Evolutionary conservation across 148 eudicot species (phyloP), one percentile per base, ranked within the genome.

Genomic region (Oxyria digyna): DNA sequence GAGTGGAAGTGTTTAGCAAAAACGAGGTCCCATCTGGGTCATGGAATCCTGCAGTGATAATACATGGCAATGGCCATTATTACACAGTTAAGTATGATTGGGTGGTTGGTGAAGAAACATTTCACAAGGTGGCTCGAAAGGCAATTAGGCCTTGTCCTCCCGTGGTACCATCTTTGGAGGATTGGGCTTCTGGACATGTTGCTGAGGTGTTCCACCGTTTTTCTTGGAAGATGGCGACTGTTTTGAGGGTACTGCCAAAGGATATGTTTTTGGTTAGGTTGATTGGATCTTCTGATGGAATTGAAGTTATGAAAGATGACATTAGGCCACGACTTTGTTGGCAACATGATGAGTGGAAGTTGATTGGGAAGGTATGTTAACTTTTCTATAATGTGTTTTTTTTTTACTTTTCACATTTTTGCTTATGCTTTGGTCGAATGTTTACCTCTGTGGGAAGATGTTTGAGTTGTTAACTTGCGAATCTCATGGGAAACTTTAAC

Each of bases 81-180:
- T 90, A 82, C 55, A 78, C 84, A 21, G 84, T 90, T 32, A 75
- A 54, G 71, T 90, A 78, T 75, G 80, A 84, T 57, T 71, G 79
- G 24, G 57, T 3, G 57, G 9, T 18, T 50, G 13, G 27, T 52
- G 65, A 59, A 59, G 62, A 33, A 32, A 71, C 72, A 59, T 70
- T 69, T 42, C 76, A 46, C 42, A 76, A 78, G 73, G 85, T 90
- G 18, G 67, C 88, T 45, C 73, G 79, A 27, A 84, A 82, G 78
- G 75, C 77, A 23, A 78, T 90, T 57, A 82, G 96, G 79, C 96
- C 96, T 59, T 81, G 82, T 74, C 93, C 96, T 75, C 91, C 96
- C 68, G 48, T 37, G 0, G 69, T 81, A 26, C 72, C 82, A 66
- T 72, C 78, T n/a, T 42, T 54, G 4, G 38, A 52, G 62, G 72